Percentiles rank a stretch among this genome's conserved stretches.
These are phyloP conservation scores for Pythium pyrilobum DNA, from an alignment of 352 stramenopile species.

Conservation along the genomic window DNA sequence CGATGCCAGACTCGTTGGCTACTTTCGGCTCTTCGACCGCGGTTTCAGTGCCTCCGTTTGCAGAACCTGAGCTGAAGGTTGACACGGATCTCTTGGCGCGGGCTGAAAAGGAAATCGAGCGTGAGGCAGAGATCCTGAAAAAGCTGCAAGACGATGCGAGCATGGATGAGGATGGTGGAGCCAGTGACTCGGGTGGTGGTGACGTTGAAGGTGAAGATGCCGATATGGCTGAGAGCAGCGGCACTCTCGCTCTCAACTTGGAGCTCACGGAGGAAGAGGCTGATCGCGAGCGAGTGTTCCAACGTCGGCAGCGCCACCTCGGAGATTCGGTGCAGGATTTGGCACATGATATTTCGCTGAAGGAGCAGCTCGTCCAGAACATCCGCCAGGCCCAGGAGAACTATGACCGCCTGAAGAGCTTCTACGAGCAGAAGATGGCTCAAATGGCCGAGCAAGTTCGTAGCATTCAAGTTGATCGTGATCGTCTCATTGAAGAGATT, in stretches of 20 bases:
- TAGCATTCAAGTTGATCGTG: constrained; percentile 52
- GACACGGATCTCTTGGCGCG: constrained; percentile 59
- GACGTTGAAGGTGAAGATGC: constrained; percentile 38
- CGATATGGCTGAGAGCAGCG: constrained; percentile 27
- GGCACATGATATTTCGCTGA: constrained; percentile 79
- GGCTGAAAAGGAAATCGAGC: constrained; percentile 75
- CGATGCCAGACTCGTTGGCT: constrained; percentile 12
- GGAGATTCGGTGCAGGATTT: constrained; percentile 78
- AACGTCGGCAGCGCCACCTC: constrained; percentile 71
- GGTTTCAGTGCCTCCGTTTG: constrained; percentile 22
- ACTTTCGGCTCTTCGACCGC: constrained; percentile 15
- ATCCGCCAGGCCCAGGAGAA: constrained; percentile 76
- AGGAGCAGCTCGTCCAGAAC: constrained; percentile 80
- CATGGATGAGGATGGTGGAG: constrained; percentile 26
- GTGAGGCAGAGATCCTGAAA: constrained; percentile 68
- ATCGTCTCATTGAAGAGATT: constrained; percentile 75
- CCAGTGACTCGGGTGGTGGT: constrained; percentile 35
- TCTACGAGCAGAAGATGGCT: constrained; percentile 81
- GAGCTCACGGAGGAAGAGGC: constrained; percentile 52
- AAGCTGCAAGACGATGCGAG: constrained; percentile 55
- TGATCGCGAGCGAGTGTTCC: constrained; percentile 77
- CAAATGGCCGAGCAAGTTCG: constrained; percentile 78
- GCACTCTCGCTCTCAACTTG: constrained; percentile 28
- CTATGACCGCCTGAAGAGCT: constrained; percentile 76
- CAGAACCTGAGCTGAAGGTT: constrained; percentile 45